Evolutionary conservation across 129 eudicot genomes (phyloP).

Genomic region (Centaurea solstitialis): DNA sequence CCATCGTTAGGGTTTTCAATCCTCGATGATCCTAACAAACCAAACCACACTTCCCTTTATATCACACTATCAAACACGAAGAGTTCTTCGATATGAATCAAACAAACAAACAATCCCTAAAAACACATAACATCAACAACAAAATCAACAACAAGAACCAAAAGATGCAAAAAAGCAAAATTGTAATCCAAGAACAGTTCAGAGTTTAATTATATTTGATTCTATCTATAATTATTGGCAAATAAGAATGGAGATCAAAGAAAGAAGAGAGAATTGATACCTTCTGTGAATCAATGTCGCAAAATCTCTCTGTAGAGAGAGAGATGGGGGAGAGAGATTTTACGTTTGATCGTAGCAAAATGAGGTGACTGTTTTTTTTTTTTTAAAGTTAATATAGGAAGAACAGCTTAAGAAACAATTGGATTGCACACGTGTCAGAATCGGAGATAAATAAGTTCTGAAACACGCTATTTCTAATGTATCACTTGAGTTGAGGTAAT

Average conservation of each 20-base stretch:
- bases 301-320: constrained; percentile 12
- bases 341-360: constrained; percentile 23
- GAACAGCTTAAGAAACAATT: constrained; percentile 3
- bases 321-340: background rate
- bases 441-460: background rate
- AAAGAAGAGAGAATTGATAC: constrained; percentile 5
- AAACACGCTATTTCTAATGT: background rate
- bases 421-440: constrained; percentile 29
- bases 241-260: background rate
- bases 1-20: constrained; percentile 32
- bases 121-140: background rate
- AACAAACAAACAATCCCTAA: constrained; percentile 17
- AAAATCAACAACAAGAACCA: constrained; percentile 24
- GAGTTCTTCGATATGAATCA: background rate
- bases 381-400: constrained; percentile 8
- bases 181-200: background rate
- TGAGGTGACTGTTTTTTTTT: constrained; percentile 17
- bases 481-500: background rate
- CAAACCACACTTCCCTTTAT: constrained; percentile 3
- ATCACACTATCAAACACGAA: constrained; percentile 16
- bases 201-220: too few species aligned
- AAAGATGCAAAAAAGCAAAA: background rate
- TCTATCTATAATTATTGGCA: too few species aligned
- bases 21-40: constrained; percentile 22
- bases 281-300: constrained; percentile 26